These are phyloP conservation scores for Darksidea phi DNA, from an alignment of 495 filamentous ascomycete species.

Conservation along the genomic window DNA sequence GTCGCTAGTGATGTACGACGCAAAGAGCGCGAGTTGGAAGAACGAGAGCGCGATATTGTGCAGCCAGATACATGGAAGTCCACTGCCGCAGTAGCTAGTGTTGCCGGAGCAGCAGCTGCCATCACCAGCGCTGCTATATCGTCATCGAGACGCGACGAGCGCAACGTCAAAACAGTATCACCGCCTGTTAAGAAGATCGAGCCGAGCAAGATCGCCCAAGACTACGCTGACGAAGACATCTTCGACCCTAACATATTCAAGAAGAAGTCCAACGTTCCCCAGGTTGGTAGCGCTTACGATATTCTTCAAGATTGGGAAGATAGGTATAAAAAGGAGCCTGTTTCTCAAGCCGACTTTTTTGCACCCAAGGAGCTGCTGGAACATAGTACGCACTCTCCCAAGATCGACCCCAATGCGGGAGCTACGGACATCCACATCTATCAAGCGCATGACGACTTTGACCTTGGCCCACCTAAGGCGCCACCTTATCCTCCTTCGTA, in stretches of 20 bases:
- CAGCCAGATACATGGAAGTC: conserved; percentile 21
- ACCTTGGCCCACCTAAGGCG: conserved; percentile 15
- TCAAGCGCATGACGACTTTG: conserved; percentile 28
- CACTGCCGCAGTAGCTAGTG: conserved; percentile 30
- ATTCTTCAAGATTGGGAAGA: conserved; percentile 33
- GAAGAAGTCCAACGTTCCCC: conserved; percentile 15
- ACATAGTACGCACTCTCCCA: conserved; percentile 21
- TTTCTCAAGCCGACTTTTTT: conserved; percentile 37
- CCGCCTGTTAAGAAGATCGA: conserved; percentile 10
- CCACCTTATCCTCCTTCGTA: conserved; percentile 34
- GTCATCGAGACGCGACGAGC: conserved; percentile 5
- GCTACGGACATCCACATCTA: conserved; percentile 37
- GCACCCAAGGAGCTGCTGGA: conserved; percentile 31
- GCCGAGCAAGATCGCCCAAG: conserved; percentile 31
- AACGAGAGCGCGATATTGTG: conserved; percentile 27
- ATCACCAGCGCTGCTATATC: conserved; percentile 35
- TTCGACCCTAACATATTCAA: conserved; percentile 44
- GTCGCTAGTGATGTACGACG: conserved; percentile 27
- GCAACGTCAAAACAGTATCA: background rate
- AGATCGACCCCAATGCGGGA: conserved; percentile 37
- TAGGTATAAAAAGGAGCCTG: conserved; percentile 23
- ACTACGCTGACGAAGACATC: conserved; percentile 41
- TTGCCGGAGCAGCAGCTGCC: conserved; percentile 37
- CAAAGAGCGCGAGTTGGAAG: conserved; percentile 28
- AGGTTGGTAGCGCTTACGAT: background rate